Evolutionary conservation across 2,329 filamentous ascomycete genomes (phyloP), one percentile per base, ranked within the genome.

Genomic region (Gnomoniopsis sp.): DNA sequence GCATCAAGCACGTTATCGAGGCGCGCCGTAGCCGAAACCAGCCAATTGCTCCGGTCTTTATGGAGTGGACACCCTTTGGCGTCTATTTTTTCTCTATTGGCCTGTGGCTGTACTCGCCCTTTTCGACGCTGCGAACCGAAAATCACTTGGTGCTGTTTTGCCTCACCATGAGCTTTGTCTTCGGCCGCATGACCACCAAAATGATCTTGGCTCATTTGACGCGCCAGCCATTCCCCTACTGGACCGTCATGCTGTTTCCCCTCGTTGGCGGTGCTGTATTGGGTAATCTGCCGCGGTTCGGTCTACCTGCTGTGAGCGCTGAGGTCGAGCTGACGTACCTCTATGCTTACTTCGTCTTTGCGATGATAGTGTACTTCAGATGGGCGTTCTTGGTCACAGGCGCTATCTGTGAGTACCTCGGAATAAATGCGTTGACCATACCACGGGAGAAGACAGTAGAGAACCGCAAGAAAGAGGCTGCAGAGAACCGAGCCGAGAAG

Each of bases 131-230:
- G 41, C 83, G 96, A 70, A 75, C 77, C 38, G 87, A 96, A 61
- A 97, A 98, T 76, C 90, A 95, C 69, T 84, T 99, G 1, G 87
- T 96, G 12, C 84, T 98, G 49, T 96, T 96, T 74, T 97, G 93
- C 77, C 76, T 96, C 61, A 96, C 91, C 60, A 89, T 98, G 81
- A 90, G 91, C n/a, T 93, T 98, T 68, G 95, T 97, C 60, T 98
- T 99, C 73, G 95, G 95, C 38, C 89, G 95, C 65, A 92, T 99
- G 88, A 98, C 95, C 0, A 99, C 95, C 43, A 99, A 98, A 79
- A 98, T 98, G 74, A 99, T 99, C 70, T 86, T 99, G 19, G 93
- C 95, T 2, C 95, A 99, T 74, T 80, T 99, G 53, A 95, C 95
- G 2, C 86, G 86, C 63, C 95, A 98, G 72, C 90, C 93, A 3